Evolutionary conservation across 1,284 basidiomycete genomes (phyloP), one percentile per base, ranked within the genome.

Genomic region (Apiotrichum veenhuisii): DNA sequence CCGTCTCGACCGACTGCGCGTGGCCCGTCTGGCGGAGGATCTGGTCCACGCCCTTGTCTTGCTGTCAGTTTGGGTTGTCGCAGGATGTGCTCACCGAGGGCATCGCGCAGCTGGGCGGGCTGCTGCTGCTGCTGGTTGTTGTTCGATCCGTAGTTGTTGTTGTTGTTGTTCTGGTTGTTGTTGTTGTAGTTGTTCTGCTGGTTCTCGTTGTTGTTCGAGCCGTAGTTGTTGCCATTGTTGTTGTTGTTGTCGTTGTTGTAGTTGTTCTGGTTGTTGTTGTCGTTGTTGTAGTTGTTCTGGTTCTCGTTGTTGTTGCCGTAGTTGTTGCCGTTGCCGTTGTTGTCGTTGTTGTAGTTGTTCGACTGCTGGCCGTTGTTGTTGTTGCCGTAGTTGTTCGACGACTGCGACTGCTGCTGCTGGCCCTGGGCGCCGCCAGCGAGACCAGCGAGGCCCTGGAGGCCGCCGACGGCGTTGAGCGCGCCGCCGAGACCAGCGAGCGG

Each of bases 1-100:
- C 75, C n/a, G 75, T 79, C 14, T 51, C 36, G 23, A 54, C 66
- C 44, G 38, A 59, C 64, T 74, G 72, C n/a, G 59, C 64, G 63
- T 78, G 67, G 38, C 77, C 77, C 23, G 65, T 37, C 38, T 66
- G 52, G 42, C 63, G 64, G 44, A 76, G 61, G n/a, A 64, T 43
- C 1, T 40, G 7, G 55, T 67, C 67, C 54, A 79, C 65, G 52
- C 76, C 77, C 59, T 73, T 73, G 64, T 75, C 73, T n/a, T n/a
- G n/a, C n/a, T n/a, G n/a, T n/a, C n/a, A n/a, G n/a, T n/a, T n/a
- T 75, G 46, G 20, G 14, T 10, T 33, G 27, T 36, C 18, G 26
- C 20, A 8, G 20, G 34, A 7, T 7, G 5, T 7, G 67, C 75
- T 68, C 59, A 73, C 75, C 75, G 45, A 78, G 66, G 43, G 65